A percentile compares a stretch with the other conserved stretches of the same genome.
phyloP scores from a whole-genome alignment of 306 rosid species.

The Canavalia ensiformis region DNA sequence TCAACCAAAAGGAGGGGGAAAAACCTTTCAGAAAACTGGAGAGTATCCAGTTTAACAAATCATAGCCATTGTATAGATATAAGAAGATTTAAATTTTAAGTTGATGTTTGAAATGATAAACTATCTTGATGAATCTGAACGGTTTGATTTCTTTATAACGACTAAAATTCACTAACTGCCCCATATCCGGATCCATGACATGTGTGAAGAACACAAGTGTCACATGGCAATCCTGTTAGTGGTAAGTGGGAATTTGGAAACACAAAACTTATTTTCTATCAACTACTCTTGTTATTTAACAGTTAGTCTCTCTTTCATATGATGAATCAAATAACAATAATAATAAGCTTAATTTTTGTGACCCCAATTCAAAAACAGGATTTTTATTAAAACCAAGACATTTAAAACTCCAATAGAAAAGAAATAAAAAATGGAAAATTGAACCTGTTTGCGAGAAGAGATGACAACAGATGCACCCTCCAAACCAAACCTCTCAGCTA shows the following conservation, averaged over 20 bases:
- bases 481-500: slow-evolving; percentile 85
- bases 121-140: too few species aligned
- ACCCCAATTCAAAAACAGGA: neutral
- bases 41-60: too few species aligned
- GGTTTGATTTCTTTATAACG: too few species aligned
- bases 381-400: neutral
- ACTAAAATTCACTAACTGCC: too few species aligned
- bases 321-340: neutral
- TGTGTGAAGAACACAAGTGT: neutral
- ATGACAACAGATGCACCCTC: slow-evolving; percentile 89
- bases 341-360: neutral
- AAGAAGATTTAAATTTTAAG: too few species aligned
- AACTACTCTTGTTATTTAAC: neutral
- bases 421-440: neutral
- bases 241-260: neutral
- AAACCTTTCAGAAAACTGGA: too few species aligned
- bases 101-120: too few species aligned
- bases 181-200: too few species aligned
- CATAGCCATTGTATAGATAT: too few species aligned
- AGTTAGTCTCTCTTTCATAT: neutral
- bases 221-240: neutral
- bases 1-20: neutral
- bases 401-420: neutral
- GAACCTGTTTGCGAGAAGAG: slow-evolving; percentile 88
- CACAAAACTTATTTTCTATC: neutral